Conservation (phyloP, 1,139 yeast genomes). For the Sugiyamaella neomexicana region DNA sequence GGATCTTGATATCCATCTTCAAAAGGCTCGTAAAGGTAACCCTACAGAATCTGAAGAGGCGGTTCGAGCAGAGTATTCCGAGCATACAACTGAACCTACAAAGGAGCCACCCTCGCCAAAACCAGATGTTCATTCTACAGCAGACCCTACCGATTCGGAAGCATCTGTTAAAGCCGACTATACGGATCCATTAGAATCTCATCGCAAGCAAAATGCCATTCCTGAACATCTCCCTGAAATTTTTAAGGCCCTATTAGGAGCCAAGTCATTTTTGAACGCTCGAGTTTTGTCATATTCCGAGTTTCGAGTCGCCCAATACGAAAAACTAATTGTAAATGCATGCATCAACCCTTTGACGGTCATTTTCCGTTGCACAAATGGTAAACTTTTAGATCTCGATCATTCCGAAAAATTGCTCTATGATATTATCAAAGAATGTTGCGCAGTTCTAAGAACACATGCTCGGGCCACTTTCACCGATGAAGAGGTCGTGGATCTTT, state of each 20-base stretch:
- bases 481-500: conserved; percentile 25
- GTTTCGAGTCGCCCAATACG: conserved; percentile 63
- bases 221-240: conserved; percentile 5
- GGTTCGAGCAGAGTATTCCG: conserved; percentile 23
- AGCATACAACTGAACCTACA: no score
- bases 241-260: conserved; percentile 10
- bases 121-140: conserved; percentile 18
- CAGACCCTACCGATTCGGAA: conserved; percentile 22
- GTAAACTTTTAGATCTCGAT: conserved; percentile 50
- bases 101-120: no score
- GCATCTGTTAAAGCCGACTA: conserved; percentile 27
- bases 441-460: conserved; percentile 35
- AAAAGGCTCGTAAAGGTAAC: conserved; percentile 15
- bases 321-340: conserved; percentile 72
- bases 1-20: conserved; percentile 21
- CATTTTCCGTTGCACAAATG: conserved; percentile 67
- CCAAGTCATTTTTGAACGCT: conserved; percentile 43
- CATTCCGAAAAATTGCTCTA: conserved; percentile 23
- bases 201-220: background rate
- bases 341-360: conserved; percentile 77
- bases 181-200: conserved; percentile 5
- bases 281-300: conserved; percentile 52
- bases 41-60: conserved; percentile 28
- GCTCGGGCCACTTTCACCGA: conserved; percentile 32
- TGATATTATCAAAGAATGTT: conserved; percentile 35